A percentile compares a stretch with the other conserved stretches of the same genome.
Conservation (phyloP, 257 asterid species). For the Asclepias syriaca region DNA sequence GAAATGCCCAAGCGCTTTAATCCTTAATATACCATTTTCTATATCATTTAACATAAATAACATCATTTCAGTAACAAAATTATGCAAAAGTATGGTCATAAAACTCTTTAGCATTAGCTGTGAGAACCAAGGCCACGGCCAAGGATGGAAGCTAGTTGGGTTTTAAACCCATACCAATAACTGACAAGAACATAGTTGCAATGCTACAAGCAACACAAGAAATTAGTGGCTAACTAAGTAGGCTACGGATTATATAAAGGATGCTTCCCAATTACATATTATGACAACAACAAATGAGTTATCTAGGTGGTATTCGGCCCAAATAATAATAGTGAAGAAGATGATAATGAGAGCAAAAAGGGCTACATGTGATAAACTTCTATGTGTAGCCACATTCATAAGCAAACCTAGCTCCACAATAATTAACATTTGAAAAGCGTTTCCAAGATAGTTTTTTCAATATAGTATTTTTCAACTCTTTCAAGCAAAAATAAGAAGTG, state of each 20-base stretch:
- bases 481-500: background rate
- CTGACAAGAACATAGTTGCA: background rate
- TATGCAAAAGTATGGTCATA: background rate
- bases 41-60: background rate
- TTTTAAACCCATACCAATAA: background rate
- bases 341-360: too few relatives aligned
- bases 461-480: background rate
- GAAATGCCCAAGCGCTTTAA: background rate
- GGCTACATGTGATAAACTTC: background rate
- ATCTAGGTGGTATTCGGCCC: background rate
- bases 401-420: background rate
- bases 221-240: background rate
- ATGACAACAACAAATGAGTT: background rate
- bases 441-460: too few relatives aligned
- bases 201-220: conserved; percentile 1
- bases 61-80: background rate
- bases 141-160: background rate
- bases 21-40: background rate
- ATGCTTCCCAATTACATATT: background rate
- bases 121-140: background rate
- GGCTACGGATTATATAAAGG: background rate
- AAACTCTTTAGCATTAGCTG: background rate
- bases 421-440: background rate
- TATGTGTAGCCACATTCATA: background rate
- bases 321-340: too few relatives aligned